These are phyloP conservation scores for Euptelea pleiosperma DNA, from an alignment of 164 flowering plant species.

Conservation along the genomic window DNA sequence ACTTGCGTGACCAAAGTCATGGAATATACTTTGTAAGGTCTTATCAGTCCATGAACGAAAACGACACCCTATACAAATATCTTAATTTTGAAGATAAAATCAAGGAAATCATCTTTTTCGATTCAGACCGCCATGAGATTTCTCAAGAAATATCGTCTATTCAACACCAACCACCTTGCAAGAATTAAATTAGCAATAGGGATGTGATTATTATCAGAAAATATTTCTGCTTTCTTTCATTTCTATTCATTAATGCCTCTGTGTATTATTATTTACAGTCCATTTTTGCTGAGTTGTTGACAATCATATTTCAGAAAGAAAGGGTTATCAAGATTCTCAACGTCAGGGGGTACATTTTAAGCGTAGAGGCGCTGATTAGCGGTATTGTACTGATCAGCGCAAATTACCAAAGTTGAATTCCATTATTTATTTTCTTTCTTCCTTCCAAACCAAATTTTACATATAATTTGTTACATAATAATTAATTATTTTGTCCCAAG, in stretches of 20 bases:
- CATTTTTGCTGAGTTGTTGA: too few species aligned
- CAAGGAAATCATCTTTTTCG: neutral
- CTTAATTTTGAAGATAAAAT: slow-evolving; percentile 2
- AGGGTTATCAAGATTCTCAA: too few species aligned
- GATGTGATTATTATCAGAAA: too few species aligned
- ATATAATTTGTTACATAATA: too few species aligned
- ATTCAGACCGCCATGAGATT: neutral
- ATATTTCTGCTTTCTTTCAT: neutral
- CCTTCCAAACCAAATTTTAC: too few species aligned
- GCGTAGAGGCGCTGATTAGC: neutral
- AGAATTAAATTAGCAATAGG: neutral
- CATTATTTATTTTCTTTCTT: too few species aligned
- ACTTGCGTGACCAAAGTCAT: slow-evolving; percentile 5
- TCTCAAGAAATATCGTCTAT: slow-evolving; percentile 1
- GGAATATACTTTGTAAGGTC: slow-evolving; percentile 9
- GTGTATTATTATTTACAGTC: too few species aligned
- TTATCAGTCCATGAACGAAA: slow-evolving; percentile 9
- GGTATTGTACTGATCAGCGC: neutral
- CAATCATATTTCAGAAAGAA: too few species aligned
- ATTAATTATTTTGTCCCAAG: too few species aligned
- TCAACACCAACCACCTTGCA: slow-evolving; percentile 11
- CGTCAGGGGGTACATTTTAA: too few species aligned
- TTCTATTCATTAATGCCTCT: too few species aligned
- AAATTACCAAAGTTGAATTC: too few species aligned
- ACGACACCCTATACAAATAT: slow-evolving; percentile 13